phyloP scores from a whole-genome alignment of 1,139 yeast species.

The Pneumocystis murina region DNA sequence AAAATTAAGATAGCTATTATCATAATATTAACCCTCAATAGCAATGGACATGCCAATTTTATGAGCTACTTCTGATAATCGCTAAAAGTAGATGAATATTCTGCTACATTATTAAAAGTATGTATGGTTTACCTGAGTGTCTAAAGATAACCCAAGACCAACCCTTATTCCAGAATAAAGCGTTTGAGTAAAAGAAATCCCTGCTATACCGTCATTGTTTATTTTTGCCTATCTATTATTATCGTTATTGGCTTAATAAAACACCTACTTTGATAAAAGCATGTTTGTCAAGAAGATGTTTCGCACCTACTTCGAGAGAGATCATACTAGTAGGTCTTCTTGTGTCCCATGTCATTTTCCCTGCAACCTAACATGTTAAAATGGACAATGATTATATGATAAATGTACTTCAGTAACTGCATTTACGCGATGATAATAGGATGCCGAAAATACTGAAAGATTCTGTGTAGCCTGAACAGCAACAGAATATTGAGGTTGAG shows the following conservation, averaged over 20 bases:
- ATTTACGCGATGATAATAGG: constrained; percentile 92
- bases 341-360: constrained; percentile 93
- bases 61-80: constrained; percentile 94
- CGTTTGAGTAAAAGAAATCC: constrained; percentile 85
- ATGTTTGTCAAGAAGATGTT: constrained; percentile 74
- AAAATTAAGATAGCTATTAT: not conserved
- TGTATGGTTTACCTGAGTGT: constrained; percentile 40
- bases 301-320: constrained; percentile 86
- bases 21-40: constrained; percentile 1
- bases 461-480: constrained; percentile 82
- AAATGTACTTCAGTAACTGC: constrained; percentile 82
- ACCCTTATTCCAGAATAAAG: constrained; percentile 94
- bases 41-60: constrained; percentile 29
- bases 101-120: not conserved
- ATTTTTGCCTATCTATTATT: constrained; percentile 60
- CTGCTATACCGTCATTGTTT: constrained; percentile 92
- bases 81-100: constrained; percentile 21
- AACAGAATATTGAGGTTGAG: constrained; percentile 74
- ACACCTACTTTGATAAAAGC: constrained; percentile 27
- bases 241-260: not conserved
- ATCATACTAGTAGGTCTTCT: constrained; percentile 48
- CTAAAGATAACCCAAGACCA: constrained; percentile 96
- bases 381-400: not conserved
- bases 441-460: constrained; percentile 83
- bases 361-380: constrained; percentile 21